Conservation (phyloP, 305 asterid species). For the Fraxinus xanthoxyloides region DNA sequence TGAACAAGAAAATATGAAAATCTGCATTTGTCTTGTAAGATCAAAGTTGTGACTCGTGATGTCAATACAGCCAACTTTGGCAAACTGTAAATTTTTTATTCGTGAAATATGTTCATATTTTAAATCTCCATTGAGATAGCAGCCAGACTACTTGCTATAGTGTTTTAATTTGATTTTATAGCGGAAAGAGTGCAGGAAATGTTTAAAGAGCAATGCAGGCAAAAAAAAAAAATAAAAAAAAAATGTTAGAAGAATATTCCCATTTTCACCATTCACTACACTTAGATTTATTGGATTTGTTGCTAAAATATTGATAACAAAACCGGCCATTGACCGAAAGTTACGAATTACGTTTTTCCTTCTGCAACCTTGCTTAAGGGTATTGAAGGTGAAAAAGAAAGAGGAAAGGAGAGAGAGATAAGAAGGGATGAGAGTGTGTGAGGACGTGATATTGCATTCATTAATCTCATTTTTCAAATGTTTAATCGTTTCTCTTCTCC, state of each 20-base stretch:
- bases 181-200: background rate
- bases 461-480: background rate
- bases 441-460: background rate
- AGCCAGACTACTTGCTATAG: background rate
- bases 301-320: background rate
- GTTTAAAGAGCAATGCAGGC: background rate
- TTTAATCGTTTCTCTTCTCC: background rate
- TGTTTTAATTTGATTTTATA: background rate
- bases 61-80: background rate
- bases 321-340: background rate
- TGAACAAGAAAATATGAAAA: background rate
- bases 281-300: background rate
- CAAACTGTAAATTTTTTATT: background rate
- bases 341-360: background rate
- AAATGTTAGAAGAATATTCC: background rate
- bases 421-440: background rate
- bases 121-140: background rate
- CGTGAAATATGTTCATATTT: background rate
- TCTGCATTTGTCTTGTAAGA: background rate
- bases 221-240: background rate
- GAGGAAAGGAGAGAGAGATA: background rate
- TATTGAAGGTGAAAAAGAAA: background rate
- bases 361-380: background rate
- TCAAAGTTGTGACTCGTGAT: background rate
- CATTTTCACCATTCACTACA: background rate